These are phyloP conservation scores for Xylaria flabelliformis DNA, from an alignment of 495 filamentous ascomycete species.

Conservation along the genomic window DNA sequence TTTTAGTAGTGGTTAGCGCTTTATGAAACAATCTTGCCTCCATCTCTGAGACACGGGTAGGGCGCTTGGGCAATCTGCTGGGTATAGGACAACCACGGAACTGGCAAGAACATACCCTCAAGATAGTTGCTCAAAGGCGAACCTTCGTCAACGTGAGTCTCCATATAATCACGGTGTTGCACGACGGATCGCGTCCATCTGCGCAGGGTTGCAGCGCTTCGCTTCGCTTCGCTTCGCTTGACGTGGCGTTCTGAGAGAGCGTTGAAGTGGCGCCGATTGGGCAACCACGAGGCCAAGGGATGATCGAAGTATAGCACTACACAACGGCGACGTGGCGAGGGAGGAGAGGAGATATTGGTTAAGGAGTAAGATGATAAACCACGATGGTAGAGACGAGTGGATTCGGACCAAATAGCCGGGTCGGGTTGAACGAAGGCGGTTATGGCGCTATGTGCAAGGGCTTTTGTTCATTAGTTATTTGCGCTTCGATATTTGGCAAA, in stretches of 20 bases:
- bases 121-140: constrained; percentile 93
- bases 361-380: not conserved
- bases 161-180: constrained; percentile 67
- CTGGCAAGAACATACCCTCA: constrained; percentile 67
- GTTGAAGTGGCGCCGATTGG: not conserved
- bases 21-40: constrained; percentile 56
- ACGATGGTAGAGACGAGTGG: not conserved
- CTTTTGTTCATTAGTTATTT: constrained; percentile 24
- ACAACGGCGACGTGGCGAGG: constrained; percentile 14
- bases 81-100: not conserved
- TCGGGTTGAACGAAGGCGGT: constrained; percentile 14
- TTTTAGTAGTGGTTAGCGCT: constrained; percentile 41
- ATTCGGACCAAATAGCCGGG: constrained; percentile 12
- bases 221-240: constrained; percentile 23
- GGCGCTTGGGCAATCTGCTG: constrained; percentile 51
- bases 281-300: not conserved
- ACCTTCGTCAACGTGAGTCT: constrained; percentile 87
- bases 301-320: not conserved
- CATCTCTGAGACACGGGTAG: constrained; percentile 52
- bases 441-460: constrained; percentile 6
- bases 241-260: constrained; percentile 20
- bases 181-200: constrained; percentile 44
- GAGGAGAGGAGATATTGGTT: constrained; percentile 20
- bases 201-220: constrained; percentile 34
- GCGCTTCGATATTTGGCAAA: constrained; percentile 18